Base-by-base conservation (phyloP, 2,329 filamentous ascomycete species). In the Ceratocystis diversiconidia region DNA sequence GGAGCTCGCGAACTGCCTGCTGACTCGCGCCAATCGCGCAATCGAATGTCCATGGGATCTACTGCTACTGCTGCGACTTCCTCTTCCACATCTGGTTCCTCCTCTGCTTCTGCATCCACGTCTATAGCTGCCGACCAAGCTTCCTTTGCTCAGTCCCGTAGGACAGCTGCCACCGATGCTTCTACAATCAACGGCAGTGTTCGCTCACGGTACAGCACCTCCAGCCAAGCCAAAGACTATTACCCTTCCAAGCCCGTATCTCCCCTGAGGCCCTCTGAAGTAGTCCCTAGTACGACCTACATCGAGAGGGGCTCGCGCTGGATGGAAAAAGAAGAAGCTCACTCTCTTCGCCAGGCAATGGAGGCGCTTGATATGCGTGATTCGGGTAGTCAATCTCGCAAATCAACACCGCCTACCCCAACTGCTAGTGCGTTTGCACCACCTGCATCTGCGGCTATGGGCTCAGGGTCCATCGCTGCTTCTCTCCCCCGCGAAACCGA, bases 251-350 rank as follows among this genome's bases (percentile, higher is more conserved):
- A 73, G 22, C 70, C 72, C 7, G 71, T 72, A 2, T 68, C 74
- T 36, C 79, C 81, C 15, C 71, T 84, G 66, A 84, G 78, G 68
- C 81, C 84, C 1, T 82, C 80, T 1, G 79, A 85, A 62, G 80
- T 87, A 61, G 84, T 87, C 17, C 82, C 85, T 5, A 88, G 80
- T 67, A 79, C 84, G 55, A 84, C 82, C 6, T 91, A 91, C 73
- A 85, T 89, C 65, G 88, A 91, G 73, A 82, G 85, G 66, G 87
- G 86, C 19, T 83, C 85, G 72, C 79, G 88, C 70, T 90, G 87
- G 86, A 88, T 89, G 82, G 88, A 92, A 73, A 89, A 88, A 73
- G 87, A 90, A 72, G 88, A 92, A 74, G 86, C 84, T 3, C 80
- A 81, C 44, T 87, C 87, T 22, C 75, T 92, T 67, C 82, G 86